These are phyloP conservation scores for Guyanaporus albipodus DNA, from an alignment of 768 basidiomycete species.

Conservation along the genomic window DNA sequence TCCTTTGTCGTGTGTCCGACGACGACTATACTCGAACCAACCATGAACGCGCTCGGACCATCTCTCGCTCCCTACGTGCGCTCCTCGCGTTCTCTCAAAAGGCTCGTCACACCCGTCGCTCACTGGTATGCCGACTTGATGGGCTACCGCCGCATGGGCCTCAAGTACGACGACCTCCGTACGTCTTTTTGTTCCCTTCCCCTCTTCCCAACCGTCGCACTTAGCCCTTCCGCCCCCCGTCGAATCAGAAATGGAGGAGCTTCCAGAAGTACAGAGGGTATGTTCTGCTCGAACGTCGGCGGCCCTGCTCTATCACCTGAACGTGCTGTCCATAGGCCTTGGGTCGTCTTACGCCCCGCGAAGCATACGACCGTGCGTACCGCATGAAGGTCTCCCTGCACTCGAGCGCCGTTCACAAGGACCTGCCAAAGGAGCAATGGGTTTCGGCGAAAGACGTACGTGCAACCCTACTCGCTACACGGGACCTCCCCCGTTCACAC, in stretches of 20 bases:
- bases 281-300: constrained; percentile 21
- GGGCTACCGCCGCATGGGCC: constrained; percentile 84
- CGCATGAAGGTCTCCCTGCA: constrained; percentile 81
- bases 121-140: constrained; percentile 75
- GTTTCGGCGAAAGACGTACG: constrained; percentile 69
- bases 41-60: constrained; percentile 51
- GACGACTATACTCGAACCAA: background rate
- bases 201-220: no score
- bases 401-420: constrained; percentile 70
- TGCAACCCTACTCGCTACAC: background rate
- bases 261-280: constrained; percentile 73
- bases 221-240: no score
- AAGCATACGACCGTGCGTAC: constrained; percentile 87
- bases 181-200: no score
- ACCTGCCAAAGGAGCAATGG: constrained; percentile 83
- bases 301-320: no score
- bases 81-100: constrained; percentile 62
- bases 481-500: constrained; percentile 10
- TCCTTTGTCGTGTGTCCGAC: no score
- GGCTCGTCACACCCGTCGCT: constrained; percentile 72
- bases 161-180: constrained; percentile 95
- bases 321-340: constrained; percentile 79
- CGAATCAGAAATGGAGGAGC: constrained; percentile 71
- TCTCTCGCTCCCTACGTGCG: constrained; percentile 77
- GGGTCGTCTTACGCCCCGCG: constrained; percentile 68